Evolutionary conservation across 768 basidiomycete genomes (phyloP).

Genomic region (Hemileccinum impolitum): DNA sequence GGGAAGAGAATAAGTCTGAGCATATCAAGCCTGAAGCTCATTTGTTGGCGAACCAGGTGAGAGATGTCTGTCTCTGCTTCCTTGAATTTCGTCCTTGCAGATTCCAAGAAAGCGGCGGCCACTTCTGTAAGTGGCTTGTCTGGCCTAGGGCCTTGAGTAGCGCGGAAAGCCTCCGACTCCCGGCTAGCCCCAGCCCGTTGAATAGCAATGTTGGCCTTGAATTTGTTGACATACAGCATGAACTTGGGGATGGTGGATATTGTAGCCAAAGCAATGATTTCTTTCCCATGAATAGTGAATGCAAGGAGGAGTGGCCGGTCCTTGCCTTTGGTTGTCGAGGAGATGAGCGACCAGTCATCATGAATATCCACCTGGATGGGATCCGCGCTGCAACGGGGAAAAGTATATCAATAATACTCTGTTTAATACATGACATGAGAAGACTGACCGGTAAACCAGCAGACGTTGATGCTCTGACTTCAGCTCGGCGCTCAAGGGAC

Average conservation of each 20-base stretch:
- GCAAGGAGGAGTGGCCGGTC: slow-evolving; percentile 61
- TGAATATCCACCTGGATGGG: slow-evolving; percentile 70
- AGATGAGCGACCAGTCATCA: slow-evolving; percentile 75
- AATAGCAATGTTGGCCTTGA: slow-evolving; percentile 65
- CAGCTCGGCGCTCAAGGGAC: slow-evolving; percentile 59
- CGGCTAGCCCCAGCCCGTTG: slow-evolving; percentile 75
- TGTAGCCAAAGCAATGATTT: slow-evolving; percentile 63
- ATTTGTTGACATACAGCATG: slow-evolving; percentile 69
- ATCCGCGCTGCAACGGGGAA: slow-evolving; percentile 52
- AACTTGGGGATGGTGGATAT: slow-evolving; percentile 77
- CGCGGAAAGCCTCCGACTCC: slow-evolving; percentile 75
- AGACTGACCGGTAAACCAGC: slow-evolving; percentile 67
- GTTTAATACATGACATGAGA: not conserved
- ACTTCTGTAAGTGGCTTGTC: slow-evolving; percentile 81
- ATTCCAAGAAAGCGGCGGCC: slow-evolving; percentile 79
- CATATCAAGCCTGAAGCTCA: slow-evolving; percentile 63
- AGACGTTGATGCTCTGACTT: slow-evolving; percentile 77
- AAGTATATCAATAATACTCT: slow-evolving; percentile 1
- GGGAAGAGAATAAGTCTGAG: slow-evolving; percentile 76
- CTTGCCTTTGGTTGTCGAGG: slow-evolving; percentile 36
- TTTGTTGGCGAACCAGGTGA: slow-evolving; percentile 65
- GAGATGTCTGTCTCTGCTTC: slow-evolving; percentile 60
- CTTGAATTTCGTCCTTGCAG: slow-evolving; percentile 67
- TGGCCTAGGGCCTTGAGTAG: slow-evolving; percentile 67
- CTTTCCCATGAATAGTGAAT: slow-evolving; percentile 71